Evolutionary conservation across 257 asterid species (phyloP), one percentile per base, ranked within the genome.

Genomic region (Ehretia macrophylla): DNA sequence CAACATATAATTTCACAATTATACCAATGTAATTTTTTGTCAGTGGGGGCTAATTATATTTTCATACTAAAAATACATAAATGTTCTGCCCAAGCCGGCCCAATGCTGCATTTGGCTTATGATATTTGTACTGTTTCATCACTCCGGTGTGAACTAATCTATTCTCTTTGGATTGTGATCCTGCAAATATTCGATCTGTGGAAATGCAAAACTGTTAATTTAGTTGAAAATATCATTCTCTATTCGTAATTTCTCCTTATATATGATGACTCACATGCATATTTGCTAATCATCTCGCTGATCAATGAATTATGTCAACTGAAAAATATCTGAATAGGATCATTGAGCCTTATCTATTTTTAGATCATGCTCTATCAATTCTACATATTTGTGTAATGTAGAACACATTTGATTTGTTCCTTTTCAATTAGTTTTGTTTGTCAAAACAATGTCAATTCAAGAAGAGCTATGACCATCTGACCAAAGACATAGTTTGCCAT

Each of bases 381-480:
- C n/a, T n/a, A n/a, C n/a, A n/a, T n/a, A n/a, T n/a, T n/a, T n/a
- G n/a, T n/a, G n/a, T n/a, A n/a, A n/a, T n/a, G n/a, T n/a, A n/a
- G n/a, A n/a, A n/a, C n/a, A n/a, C n/a, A n/a, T n/a, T n/a, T n/a
- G n/a, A n/a, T n/a, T n/a, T n/a, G n/a, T n/a, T n/a, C n/a, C n/a
- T n/a, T n/a, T n/a, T n/a, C n/a, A n/a, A n/a, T n/a, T n/a, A n/a
- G n/a, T n/a, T n/a, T n/a, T n/a, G n/a, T n/a, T n/a, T n/a, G n/a
- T n/a, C n/a, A n/a, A n/a, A n/a, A n/a, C n/a, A n/a, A n/a, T n/a
- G n/a, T n/a, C n/a, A n/a, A 92, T 86, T 90, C 86, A 86, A 90
- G 85, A 90, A 85, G 80, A 80, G 78, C 74, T 79, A 68, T 48
- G 84, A 84, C 68, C 97, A 90, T 70, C 72, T 90, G 32, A 60